Evolutionary conservation across 805 yeast species (phyloP).

Genomic region (Ogataea paradorogensis): DNA sequence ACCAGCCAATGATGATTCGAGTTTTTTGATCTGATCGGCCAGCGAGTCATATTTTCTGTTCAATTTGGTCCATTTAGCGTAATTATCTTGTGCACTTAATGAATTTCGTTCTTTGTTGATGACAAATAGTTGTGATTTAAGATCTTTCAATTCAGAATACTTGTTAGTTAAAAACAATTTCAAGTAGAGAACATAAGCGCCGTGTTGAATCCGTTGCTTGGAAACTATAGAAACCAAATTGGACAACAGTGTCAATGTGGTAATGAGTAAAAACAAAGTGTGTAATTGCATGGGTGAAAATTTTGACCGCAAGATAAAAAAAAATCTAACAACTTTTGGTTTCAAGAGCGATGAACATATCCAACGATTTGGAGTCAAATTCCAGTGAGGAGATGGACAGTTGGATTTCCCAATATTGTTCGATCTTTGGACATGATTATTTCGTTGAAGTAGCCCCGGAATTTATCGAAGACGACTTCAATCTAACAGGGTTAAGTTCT

Average conservation of each 20-base stretch:
- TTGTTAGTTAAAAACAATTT: conserved; percentile 23
- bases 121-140: conserved; percentile 43
- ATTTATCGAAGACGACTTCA: conserved; percentile 95
- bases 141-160: conserved; percentile 30
- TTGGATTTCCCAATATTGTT: conserved; percentile 82
- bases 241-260: conserved; percentile 37
- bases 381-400: conserved; percentile 57
- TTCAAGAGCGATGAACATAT: conserved; percentile 16
- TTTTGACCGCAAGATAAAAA: conserved; percentile 12
- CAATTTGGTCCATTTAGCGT: conserved; percentile 93
- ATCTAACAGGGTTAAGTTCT: conserved; percentile 81
- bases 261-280: conserved; percentile 34
- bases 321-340: not conserved
- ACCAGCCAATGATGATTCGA: conserved; percentile 39
- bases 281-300: conserved; percentile 18
- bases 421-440: conserved; percentile 79
- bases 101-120: conserved; percentile 52
- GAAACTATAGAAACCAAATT: conserved; percentile 39
- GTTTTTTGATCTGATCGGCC: conserved; percentile 45
- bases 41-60: conserved; percentile 68
- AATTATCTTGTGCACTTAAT: conserved; percentile 87
- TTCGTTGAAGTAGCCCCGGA: conserved; percentile 90
- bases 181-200: conserved; percentile 14
- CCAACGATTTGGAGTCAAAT: conserved; percentile 28
- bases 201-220: conserved; percentile 19